Evolutionary conservation across 225 moss, liverwort and hornwort species (phyloP), one percentile per base, ranked within the genome.

Genomic region (Antitrichia curtipendula): DNA sequence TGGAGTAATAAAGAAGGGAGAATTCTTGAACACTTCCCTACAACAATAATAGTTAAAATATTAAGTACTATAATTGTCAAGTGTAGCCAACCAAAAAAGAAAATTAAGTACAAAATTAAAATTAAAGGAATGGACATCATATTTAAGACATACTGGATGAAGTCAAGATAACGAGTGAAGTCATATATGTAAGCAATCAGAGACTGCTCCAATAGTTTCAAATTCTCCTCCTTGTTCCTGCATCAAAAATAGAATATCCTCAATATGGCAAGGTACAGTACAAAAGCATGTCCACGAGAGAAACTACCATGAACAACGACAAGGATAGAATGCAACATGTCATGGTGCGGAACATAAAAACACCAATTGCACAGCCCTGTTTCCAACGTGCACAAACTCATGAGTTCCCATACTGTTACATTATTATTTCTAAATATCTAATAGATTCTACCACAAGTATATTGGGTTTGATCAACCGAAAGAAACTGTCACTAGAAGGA

Each of bases 11-110:
- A 99, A 95, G 87, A 97, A 99, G 22, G 98, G 98, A 49, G 98
- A 97, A 76, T 99, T 91, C 88, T 95, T 95, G 88, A 99, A 99
- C 57, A 99, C 98, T 90, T 94, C 92, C 88, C 98, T 98, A 91
- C 86, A 91, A 87, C 58, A 82, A 77, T 79, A 81, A 53, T 43
- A 76, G 76, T 56, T 57, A 16, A n/a, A 34, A 84, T 25, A 34
- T 71, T 47, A 78, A 40, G 71, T 64, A 9, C 20, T 34, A 62
- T 16, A 90, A 8, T 86, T 53, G 43, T 85, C 45, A 72, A 64
- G n/a, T 58, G 75, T 29, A 91, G 43, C 83, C 84, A 58, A 84
- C 54, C 54, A n/a, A 82, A 73, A 54, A 87, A 29, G 19, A 68
- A 25, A 85, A 31, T 52, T 62, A 68, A 53, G 61, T 61, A 40